A percentile compares a stretch with the other conserved stretches of the same genome.
These are phyloP conservation scores for Ophiostoma piceae DNA, from an alignment of 2,329 filamentous ascomycete genomes.

Conservation along the genomic window DNA sequence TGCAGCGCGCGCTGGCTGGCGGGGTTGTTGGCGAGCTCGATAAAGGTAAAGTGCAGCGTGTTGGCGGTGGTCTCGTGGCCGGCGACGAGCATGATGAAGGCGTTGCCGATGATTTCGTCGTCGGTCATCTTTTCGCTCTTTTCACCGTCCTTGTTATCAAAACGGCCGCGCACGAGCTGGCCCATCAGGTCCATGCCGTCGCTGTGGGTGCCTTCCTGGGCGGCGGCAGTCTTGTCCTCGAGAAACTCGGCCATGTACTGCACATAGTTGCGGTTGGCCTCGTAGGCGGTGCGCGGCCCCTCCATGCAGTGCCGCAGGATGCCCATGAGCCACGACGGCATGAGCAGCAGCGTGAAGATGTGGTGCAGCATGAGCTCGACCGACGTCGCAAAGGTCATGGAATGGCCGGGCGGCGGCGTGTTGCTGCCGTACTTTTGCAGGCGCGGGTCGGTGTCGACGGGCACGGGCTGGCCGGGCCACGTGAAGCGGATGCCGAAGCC, in stretches of 20 bases:
- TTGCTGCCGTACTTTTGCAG: slow-evolving; percentile 46
- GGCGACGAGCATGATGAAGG: slow-evolving; percentile 63
- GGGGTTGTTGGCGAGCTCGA: slow-evolving; percentile 63
- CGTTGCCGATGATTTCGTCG: slow-evolving; percentile 66
- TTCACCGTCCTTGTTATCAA: slow-evolving; percentile 30
- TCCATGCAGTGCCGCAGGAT: slow-evolving; percentile 45
- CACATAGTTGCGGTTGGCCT: slow-evolving; percentile 58
- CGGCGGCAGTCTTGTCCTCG: slow-evolving; percentile 51
- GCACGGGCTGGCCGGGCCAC: slow-evolving; percentile 57
- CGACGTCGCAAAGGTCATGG: slow-evolving; percentile 61
- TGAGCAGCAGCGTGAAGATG: slow-evolving; percentile 56
- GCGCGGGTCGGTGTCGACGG: slow-evolving; percentile 40
- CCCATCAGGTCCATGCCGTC: slow-evolving; percentile 48
- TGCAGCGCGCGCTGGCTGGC: slow-evolving; percentile 61
- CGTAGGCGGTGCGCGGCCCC: slow-evolving; percentile 45
- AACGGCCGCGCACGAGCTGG: slow-evolving; percentile 44
- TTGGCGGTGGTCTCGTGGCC: slow-evolving; percentile 80
- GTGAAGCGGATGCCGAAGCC: slow-evolving; percentile 61
- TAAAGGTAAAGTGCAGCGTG: slow-evolving; percentile 63
- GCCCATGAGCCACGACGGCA: slow-evolving; percentile 54
- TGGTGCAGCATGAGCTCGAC: slow-evolving; percentile 57
- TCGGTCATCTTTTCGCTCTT: slow-evolving; percentile 41
- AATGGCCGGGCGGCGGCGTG: slow-evolving; percentile 48
- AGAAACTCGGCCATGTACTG: slow-evolving; percentile 67
- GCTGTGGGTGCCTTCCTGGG: slow-evolving; percentile 28